Evolutionary conservation across 495 filamentous ascomycete genomes (phyloP).

Genomic region (Terfezia claveryi): DNA sequence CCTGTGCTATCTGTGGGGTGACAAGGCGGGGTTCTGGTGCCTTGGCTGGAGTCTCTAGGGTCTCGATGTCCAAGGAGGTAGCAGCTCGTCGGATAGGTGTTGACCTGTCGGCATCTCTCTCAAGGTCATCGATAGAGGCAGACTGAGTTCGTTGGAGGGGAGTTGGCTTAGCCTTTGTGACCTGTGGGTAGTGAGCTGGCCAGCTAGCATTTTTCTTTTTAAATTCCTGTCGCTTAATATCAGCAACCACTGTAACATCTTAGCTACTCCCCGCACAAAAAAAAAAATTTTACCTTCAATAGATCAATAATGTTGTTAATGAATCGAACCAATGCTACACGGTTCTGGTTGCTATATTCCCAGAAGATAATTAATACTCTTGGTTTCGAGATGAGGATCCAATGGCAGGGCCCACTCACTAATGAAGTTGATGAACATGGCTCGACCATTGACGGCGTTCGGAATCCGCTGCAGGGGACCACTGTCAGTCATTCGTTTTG

Average conservation of each 20-base stretch:
- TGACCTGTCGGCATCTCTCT: slow-evolving; percentile 28
- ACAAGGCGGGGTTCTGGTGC: slow-evolving; percentile 44
- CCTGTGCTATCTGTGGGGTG: slow-evolving; percentile 79
- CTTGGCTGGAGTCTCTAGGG: slow-evolving; percentile 27
- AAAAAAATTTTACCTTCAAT: slow-evolving; percentile 21
- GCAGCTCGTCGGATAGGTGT: slow-evolving; percentile 39
- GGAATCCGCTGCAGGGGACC: slow-evolving; percentile 26
- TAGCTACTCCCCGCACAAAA: neutral
- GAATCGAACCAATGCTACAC: slow-evolving; percentile 58
- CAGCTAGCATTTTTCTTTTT: slow-evolving; percentile 76
- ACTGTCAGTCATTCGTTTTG: too few species aligned
- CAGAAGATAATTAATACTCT: neutral
- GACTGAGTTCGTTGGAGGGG: slow-evolving; percentile 21
- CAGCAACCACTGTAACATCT: too few species aligned
- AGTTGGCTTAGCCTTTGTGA: slow-evolving; percentile 37
- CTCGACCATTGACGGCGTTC: slow-evolving; percentile 37
- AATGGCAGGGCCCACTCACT: slow-evolving; percentile 24
- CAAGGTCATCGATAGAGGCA: slow-evolving; percentile 18
- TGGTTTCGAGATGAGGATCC: neutral
- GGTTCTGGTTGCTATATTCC: slow-evolving; percentile 62
- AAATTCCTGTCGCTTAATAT: slow-evolving; percentile 32
- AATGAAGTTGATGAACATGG: slow-evolving; percentile 51
- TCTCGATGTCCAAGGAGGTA: slow-evolving; percentile 45
- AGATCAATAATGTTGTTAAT: slow-evolving; percentile 71
- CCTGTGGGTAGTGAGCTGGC: slow-evolving; percentile 87